These are phyloP conservation scores for Fusarium sp. DNA, from an alignment of 2,329 filamentous ascomycete species.

Conservation along the genomic window DNA sequence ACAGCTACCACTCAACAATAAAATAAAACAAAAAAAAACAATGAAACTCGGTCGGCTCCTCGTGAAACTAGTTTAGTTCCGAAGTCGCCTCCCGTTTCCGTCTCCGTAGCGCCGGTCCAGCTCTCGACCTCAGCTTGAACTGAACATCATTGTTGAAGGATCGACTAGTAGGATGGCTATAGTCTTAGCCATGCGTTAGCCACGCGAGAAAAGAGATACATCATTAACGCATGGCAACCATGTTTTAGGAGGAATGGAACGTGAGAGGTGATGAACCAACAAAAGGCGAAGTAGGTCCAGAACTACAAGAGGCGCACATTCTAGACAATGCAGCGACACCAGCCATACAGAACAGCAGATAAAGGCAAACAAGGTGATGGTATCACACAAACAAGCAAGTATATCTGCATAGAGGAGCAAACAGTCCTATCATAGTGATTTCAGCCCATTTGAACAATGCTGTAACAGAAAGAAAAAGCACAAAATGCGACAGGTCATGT, in stretches of 20 bases:
- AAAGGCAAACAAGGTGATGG: not conserved
- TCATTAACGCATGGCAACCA: slow-evolving; percentile 29
- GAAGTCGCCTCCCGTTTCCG: not conserved
- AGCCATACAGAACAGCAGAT: not conserved
- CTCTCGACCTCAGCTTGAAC: not conserved
- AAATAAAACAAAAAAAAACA: not conserved
- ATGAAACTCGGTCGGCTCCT: not conserved
- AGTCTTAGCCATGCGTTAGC: slow-evolving; percentile 4
- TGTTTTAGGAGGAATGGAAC: slow-evolving; percentile 17
- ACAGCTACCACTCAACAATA: not conserved
- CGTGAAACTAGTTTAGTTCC: slow-evolving; percentile 4
- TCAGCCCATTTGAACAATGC: not conserved
- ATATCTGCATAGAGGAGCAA: not conserved
- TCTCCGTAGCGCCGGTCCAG: not conserved
- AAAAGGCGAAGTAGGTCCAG: slow-evolving; percentile 13
- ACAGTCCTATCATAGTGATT: not conserved
- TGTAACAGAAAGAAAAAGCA: not conserved
- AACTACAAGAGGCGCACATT: slow-evolving; percentile 12
- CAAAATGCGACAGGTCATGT: slow-evolving; percentile 12
- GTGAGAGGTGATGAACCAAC: slow-evolving; percentile 35
- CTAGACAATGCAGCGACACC: not conserved
- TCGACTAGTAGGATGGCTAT: not conserved
- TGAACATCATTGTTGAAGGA: not conserved
- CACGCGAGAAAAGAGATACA: slow-evolving; percentile 15
- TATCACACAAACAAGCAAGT: not conserved